Evolutionary conservation across 441 rosid genomes (phyloP).

Genomic region (Flueggea neowawraea): DNA sequence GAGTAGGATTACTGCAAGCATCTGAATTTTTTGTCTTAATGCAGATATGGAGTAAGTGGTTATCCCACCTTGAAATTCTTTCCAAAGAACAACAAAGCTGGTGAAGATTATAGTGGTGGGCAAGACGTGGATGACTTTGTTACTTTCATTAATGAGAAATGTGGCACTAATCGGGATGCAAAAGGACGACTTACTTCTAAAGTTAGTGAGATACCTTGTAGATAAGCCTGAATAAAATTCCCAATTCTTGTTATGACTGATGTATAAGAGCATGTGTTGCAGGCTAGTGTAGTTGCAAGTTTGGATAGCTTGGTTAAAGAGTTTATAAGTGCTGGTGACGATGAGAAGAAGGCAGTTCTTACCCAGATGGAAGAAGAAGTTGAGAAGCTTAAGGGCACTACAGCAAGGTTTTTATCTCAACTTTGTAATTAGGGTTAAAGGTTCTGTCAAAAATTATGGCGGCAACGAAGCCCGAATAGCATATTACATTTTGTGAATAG

Average conservation of each 20-base stretch:
- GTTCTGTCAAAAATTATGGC: no score
- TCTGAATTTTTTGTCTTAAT: neutral
- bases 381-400: conserved; percentile 62
- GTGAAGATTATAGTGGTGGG: conserved; percentile 88
- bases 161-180: conserved; percentile 79
- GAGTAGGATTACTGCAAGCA: no score
- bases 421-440: no score
- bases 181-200: conserved; percentile 80
- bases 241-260: neutral
- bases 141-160: conserved; percentile 68
- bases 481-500: no score
- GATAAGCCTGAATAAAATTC: no score
- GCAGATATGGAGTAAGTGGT: conserved; percentile 88
- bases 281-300: conserved; percentile 84
- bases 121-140: conserved; percentile 86
- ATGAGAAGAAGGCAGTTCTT: conserved; percentile 66
- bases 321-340: conserved; percentile 62
- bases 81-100: conserved; percentile 84
- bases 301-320: conserved; percentile 77
- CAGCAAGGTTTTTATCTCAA: conserved; percentile 40
- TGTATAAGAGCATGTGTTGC: neutral
- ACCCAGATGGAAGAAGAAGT: conserved; percentile 71
- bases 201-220: conserved; percentile 25
- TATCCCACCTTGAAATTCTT: conserved; percentile 91
- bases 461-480: no score